Evolutionary conservation across 106 monocot genomes (phyloP).

Genomic region (Gastrodia elata): DNA sequence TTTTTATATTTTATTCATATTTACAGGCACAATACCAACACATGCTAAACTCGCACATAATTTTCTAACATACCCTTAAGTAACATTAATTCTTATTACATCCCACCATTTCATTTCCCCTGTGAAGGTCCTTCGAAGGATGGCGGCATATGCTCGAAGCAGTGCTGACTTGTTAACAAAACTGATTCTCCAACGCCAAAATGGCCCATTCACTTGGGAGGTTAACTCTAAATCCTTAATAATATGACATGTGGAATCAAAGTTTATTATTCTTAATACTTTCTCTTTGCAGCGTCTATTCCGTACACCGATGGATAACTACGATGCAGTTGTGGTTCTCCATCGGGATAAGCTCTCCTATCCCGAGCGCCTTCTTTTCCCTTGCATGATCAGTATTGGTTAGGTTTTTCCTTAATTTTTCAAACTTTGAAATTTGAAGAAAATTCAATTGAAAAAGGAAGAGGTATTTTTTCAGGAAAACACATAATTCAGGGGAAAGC

Average conservation of each 20-base stretch:
- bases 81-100: too few species aligned
- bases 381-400: conserved; percentile 50
- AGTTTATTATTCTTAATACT: background rate
- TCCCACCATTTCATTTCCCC: conserved; percentile 10
- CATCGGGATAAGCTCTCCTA: conserved; percentile 61
- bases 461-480: conserved; percentile 36
- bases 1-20: too few species aligned
- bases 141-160: conserved; percentile 73
- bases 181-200: conserved; percentile 43
- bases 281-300: conserved; percentile 53
- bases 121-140: conserved; percentile 65
- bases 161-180: conserved; percentile 71
- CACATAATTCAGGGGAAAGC: conserved; percentile 54
- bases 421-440: background rate
- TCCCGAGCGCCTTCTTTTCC: conserved; percentile 74
- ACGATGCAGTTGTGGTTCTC: conserved; percentile 81
- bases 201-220: conserved; percentile 77
- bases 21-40: too few species aligned
- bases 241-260: background rate
- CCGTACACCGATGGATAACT: conserved; percentile 74
- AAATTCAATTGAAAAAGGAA: background rate
- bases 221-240: conserved; percentile 16
- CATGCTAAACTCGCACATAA: too few species aligned
- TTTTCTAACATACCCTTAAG: too few species aligned
- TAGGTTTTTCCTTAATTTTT: conserved; percentile 8